Evolutionary conservation across 352 stramenopile species (phyloP), one percentile per base, ranked within the genome.

Genomic region (Globisporangium spinosum): DNA sequence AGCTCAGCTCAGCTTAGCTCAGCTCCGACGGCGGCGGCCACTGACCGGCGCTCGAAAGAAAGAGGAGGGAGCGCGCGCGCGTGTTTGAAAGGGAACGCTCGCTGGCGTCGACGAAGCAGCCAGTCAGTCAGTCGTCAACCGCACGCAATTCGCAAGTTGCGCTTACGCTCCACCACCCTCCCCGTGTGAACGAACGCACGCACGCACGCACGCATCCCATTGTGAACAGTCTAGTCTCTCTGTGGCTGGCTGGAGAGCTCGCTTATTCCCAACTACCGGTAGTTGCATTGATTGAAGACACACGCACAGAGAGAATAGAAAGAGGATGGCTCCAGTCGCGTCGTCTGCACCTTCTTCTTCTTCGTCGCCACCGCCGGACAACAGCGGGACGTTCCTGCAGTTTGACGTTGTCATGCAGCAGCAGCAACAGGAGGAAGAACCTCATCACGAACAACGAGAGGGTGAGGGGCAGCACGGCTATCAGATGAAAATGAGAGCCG

Each of bases 401-500:
- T 20, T 58, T 32, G 25, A 29, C 8, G 53, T 38, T 29, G 15
- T 29, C 0, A 27, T 20, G 53, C 23, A 53, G 45, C 45, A 8
- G 23, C 51, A 57, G 3, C 25, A 45, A 20, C 47, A 23, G n/a
- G 7, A 27, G 20, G 6, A 54, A 13, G 45, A 54, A n/a, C 40
- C 40, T 20, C 40, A 49, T 17, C 40, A n/a, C 4, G 45, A 54
- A 9, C 12, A 55, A n/a, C 4, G 7, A 6, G 47, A 55, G 47
- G n/a, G n/a, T 23, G 20, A 55, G 47, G 47, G 25, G n/a, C 47
- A 55, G 20, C 47, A 10, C 20, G 20, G 15, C 20, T 25, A 15
- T 40, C 54, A 59, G 27, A 59, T 40, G 54, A 59, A 40, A 27
- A 59, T 59, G 54, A 22, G 54, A 12, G 17, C 54, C 3, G 54